Conservation (phyloP, 768 basidiomycete genomes). For the Coprinellus micaceus region DNA sequence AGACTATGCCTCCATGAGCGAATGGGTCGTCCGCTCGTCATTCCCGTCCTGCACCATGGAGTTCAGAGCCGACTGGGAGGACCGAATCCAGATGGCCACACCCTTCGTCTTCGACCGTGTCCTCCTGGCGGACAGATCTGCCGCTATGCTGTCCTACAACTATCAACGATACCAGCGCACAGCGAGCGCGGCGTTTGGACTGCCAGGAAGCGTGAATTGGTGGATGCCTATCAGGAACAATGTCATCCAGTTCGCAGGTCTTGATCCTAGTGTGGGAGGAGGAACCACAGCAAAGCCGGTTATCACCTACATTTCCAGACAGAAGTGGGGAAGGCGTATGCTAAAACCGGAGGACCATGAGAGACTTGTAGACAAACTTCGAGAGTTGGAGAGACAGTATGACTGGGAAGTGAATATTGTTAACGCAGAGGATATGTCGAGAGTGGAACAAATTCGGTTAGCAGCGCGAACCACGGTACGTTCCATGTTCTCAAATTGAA, state of each 20-base stretch:
- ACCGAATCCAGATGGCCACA: constrained; percentile 65
- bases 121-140: constrained; percentile 80
- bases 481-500: constrained; percentile 3
- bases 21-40: constrained; percentile 73
- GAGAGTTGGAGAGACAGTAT: constrained; percentile 62
- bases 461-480: constrained; percentile 84
- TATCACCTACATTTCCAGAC: constrained; percentile 89
- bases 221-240: constrained; percentile 77
- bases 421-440: constrained; percentile 74
- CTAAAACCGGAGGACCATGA: constrained; percentile 75
- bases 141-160: constrained; percentile 69
- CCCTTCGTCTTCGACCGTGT: constrained; percentile 85
- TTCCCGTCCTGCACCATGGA: constrained; percentile 83
- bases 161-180: constrained; percentile 72
- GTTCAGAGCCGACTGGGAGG: constrained; percentile 79
- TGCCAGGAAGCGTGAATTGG: constrained; percentile 79
- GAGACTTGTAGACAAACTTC: constrained; percentile 67
- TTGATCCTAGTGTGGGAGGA: constrained; percentile 40
- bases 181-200: constrained; percentile 67
- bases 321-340: constrained; percentile 86
- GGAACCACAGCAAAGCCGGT: constrained; percentile 60
- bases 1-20: constrained; percentile 89
- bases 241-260: constrained; percentile 67
- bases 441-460: constrained; percentile 75
- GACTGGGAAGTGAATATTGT: constrained; percentile 90